A percentile compares a stretch with the other conserved stretches of the same genome.
These are phyloP conservation scores for Ogataea trehalophila DNA, from an alignment of 805 yeast species.

Conservation along the genomic window DNA sequence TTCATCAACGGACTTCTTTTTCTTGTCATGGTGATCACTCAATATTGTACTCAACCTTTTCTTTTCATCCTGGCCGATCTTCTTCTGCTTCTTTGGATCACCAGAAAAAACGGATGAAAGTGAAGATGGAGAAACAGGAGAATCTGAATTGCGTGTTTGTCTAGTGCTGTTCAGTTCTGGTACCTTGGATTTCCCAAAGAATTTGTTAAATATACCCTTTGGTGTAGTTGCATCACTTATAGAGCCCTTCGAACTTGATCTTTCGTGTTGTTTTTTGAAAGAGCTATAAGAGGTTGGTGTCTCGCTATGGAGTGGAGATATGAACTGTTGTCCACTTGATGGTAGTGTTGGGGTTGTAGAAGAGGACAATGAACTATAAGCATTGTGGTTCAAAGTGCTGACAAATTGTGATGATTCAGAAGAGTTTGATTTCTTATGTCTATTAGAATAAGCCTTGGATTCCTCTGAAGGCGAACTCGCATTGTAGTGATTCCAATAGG, in stretches of 20 bases:
- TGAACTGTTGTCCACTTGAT: background rate
- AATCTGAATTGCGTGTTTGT: constrained; percentile 12
- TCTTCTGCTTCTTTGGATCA: constrained; percentile 9
- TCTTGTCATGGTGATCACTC: constrained; percentile 12
- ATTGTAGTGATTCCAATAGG: constrained; percentile 14
- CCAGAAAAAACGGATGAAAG: constrained; percentile 7
- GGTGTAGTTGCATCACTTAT: constrained; percentile 25
- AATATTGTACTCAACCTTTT: constrained; percentile 13
- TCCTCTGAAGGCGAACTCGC: constrained; percentile 34
- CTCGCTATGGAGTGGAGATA: constrained; percentile 14
- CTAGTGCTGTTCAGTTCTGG: constrained; percentile 9
- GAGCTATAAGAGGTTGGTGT: constrained; percentile 5
- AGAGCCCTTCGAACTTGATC: constrained; percentile 26
- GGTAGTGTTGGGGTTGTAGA: background rate
- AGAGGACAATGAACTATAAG: constrained; percentile 13
- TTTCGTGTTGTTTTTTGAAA: constrained; percentile 15
- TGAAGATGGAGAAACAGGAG: constrained; percentile 27
- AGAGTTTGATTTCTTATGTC: constrained; percentile 60
- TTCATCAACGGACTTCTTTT: constrained; percentile 8
- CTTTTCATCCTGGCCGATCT: constrained; percentile 14
- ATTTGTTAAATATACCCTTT: constrained; percentile 27
- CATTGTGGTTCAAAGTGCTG: constrained; percentile 31
- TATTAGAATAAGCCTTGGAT: constrained; percentile 49
- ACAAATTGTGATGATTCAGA: constrained; percentile 47
- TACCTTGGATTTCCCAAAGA: constrained; percentile 24